Evolutionary conservation across 257 asterid species (phyloP).

Genomic region (Penstemon eatonii): DNA sequence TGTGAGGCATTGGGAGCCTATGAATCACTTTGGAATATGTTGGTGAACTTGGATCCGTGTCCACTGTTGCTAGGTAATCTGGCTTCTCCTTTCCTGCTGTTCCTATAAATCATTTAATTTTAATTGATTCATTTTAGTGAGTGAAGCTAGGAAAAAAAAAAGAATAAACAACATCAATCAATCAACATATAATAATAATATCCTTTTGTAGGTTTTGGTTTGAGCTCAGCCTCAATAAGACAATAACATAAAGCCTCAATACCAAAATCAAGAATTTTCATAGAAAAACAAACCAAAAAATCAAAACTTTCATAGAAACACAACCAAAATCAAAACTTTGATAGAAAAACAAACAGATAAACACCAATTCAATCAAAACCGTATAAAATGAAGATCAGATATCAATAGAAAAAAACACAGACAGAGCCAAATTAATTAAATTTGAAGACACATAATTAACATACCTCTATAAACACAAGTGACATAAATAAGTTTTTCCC

Average conservation of each 20-base stretch:
- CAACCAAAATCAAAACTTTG: background rate
- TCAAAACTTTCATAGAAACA: background rate
- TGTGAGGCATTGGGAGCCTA: conserved; percentile 87
- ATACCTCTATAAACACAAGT: conserved; percentile 86
- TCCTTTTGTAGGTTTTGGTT: too few species aligned
- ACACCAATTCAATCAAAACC: background rate
- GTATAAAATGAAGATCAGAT: background rate
- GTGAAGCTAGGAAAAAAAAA: too few species aligned
- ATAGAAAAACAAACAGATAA: background rate
- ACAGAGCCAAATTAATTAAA: background rate
- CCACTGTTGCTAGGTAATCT: conserved; percentile 92
- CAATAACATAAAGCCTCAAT: too few species aligned
- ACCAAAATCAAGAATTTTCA: background rate
- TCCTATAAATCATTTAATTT: conserved; percentile 39
- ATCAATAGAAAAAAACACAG: background rate
- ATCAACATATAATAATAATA: too few species aligned
- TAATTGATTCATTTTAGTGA: too few species aligned
- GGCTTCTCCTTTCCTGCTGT: conserved; percentile 84
- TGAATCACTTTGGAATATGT: conserved; percentile 79
- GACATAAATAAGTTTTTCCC: conserved; percentile 81
- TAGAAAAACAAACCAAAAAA: background rate
- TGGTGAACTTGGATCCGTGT: conserved; percentile 80
- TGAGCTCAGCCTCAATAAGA: too few species aligned
- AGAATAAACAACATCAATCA: too few species aligned
- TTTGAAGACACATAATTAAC: accelerated